Evolutionary conservation across 2,329 filamentous ascomycete species (phyloP).

Genomic region (Colletotrichum musicola): DNA sequence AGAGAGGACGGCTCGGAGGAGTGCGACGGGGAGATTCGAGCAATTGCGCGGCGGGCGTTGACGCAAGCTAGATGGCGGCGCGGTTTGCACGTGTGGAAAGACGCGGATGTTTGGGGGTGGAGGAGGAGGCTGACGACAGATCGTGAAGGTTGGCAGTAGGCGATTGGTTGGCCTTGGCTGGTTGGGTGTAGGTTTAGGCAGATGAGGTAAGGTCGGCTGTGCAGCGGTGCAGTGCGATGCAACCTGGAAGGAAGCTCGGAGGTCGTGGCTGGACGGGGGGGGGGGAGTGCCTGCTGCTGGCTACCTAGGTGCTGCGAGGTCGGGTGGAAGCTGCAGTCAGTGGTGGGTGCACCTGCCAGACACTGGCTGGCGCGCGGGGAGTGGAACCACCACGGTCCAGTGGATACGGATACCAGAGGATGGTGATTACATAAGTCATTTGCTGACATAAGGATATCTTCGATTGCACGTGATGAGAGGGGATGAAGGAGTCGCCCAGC

Average conservation of each 20-base stretch:
- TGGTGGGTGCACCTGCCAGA: constrained; percentile 1
- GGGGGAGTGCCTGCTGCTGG: no score
- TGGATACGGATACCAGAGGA: neutral
- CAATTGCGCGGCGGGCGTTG: neutral
- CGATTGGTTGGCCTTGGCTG: constrained; percentile 4
- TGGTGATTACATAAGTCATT: constrained; percentile 13
- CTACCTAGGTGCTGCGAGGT: no score
- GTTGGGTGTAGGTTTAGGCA: constrained; percentile 1
- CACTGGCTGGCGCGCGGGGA: constrained; percentile 14
- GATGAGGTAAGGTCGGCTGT: constrained; percentile 32
- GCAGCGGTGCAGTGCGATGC: constrained; percentile 15
- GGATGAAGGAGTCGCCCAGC: neutral
- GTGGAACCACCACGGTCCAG: constrained; percentile 23
- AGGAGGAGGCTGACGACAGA: constrained; percentile 26
- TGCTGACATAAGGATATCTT: neutral
- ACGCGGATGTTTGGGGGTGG: neutral
- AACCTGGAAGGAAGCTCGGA: constrained; percentile 17
- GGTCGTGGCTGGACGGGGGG: no score
- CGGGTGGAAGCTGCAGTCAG: no score
- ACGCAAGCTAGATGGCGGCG: constrained; percentile 16
- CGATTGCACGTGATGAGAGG: constrained; percentile 1
- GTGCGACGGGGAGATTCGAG: neutral
- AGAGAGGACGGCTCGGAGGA: constrained; percentile 14
- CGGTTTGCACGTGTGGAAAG: constrained; percentile 1
- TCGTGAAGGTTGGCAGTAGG: constrained; percentile 7